Conservation (phyloP, 345 rosid genomes). For the Gynandropsis gynandra region DNA sequence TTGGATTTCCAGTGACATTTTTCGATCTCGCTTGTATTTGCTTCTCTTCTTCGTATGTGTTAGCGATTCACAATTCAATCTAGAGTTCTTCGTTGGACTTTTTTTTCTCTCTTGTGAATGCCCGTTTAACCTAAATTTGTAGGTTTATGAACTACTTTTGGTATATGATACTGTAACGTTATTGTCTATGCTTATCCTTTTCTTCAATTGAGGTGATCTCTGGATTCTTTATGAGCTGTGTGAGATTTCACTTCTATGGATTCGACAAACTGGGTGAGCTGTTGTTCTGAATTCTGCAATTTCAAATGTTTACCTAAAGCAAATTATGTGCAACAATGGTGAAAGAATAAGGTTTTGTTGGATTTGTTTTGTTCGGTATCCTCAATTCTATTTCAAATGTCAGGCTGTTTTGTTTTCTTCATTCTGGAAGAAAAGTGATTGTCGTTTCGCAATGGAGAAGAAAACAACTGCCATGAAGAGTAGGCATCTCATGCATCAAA, state of each 20-base stretch:
- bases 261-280: too few species aligned
- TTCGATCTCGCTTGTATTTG: not conserved
- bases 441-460: not conserved
- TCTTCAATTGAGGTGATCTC: too few species aligned
- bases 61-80: not conserved
- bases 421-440: slow-evolving; percentile 20
- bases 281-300: too few species aligned
- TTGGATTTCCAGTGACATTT: not conserved
- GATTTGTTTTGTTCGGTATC: not conserved
- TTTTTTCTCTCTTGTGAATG: not conserved
- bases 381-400: not conserved
- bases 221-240: too few species aligned
- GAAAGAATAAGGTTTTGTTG: not conserved
- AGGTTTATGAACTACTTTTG: not conserved
- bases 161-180: not conserved
- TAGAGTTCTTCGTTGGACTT: not conserved
- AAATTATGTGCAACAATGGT: too few species aligned
- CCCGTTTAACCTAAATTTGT: not conserved
- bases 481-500: slow-evolving; percentile 19
- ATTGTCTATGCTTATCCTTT: too few species aligned
- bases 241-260: too few species aligned
- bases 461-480: not conserved
- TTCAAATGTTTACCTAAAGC: too few species aligned
- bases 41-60: not conserved
- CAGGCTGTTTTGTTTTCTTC: slow-evolving; percentile 11